Base-by-base conservation (phyloP, 164 flowering plant species). In the Berberis vulgaris region DNA sequence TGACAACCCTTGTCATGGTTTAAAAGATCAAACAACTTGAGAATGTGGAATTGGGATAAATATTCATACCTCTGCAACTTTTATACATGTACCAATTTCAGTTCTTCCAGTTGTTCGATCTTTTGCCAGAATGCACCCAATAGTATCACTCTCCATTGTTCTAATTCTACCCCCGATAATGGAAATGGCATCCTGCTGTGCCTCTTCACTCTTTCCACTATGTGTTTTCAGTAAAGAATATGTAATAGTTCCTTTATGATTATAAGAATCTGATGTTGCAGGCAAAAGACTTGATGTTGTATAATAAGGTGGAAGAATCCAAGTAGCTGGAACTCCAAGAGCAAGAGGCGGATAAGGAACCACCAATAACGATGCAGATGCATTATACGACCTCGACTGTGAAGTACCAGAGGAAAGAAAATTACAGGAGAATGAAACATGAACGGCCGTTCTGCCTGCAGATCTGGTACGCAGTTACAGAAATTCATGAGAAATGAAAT, bases 291-390 rank as follows among this genome's bases (percentile, higher is more conserved):
- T 78, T 38, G 86, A 82, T 56, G 97, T 67, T 43, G 80, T 82
- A 71, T 93, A 93, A 70, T 81, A 73, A 50, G 96, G 94, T 60
- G 97, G 98, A 67, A 93, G 86, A 62, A 93, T 59, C 98, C 98
- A 93, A 7, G 98, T 93, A 11, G 84, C 74, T 60, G 98, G 85
- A 68, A 76, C 75, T 64, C 98, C 98, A 72, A 86, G 89, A 68
- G 96, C 83, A 73, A 90, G 83, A 57, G 98, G 98, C 72, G 89
- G 96, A 76, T 86, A 79, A 63, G 96, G 62, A 43, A 88, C 83
- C 70, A 93, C 98, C 69, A 57, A 65, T 54, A 93, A 43, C 4
- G 80, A 76, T 56, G 76, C 55, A 50, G 89, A 82, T 55, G 90
- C 87, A 79, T 61, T 77, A 68, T 86, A 93, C 45, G 74, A 74